Evolutionary conservation across 2,329 filamentous ascomycete genomes (phyloP).

Genomic region (Aspergillus clavatus): DNA sequence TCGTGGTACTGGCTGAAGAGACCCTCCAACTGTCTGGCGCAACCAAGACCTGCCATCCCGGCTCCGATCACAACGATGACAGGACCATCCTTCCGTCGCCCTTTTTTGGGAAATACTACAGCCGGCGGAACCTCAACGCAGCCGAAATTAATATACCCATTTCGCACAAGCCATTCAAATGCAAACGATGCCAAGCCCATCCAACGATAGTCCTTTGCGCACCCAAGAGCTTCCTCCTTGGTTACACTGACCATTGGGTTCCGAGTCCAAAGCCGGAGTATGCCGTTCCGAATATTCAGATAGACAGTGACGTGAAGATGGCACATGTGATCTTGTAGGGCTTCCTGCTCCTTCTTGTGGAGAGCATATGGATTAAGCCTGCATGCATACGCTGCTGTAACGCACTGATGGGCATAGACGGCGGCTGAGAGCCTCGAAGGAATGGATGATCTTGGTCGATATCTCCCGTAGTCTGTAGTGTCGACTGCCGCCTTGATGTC

Average conservation of each 20-base stretch:
- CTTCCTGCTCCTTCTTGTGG: conserved; percentile 75
- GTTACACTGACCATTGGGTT: conserved; percentile 80
- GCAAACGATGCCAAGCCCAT: conserved; percentile 84
- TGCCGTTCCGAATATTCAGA: conserved; percentile 91
- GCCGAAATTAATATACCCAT: conserved; percentile 95
- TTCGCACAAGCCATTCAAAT: conserved; percentile 85
- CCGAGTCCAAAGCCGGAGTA: conserved; percentile 80
- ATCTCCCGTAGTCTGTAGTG: conserved; percentile 42
- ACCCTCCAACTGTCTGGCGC: conserved; percentile 85
- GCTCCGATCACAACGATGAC: conserved; percentile 85
- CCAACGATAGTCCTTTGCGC: conserved; percentile 80
- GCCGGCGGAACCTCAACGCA: conserved; percentile 67
- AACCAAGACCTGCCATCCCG: conserved; percentile 88
- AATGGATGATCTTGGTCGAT: conserved; percentile 76
- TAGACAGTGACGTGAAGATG: conserved; percentile 90
- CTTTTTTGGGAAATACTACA: conserved; percentile 36
- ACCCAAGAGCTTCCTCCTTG: conserved; percentile 81
- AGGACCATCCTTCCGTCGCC: conserved; percentile 51
- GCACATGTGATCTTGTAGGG: conserved; percentile 77
- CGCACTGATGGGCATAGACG: conserved; percentile 87
- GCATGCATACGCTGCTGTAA: conserved; percentile 82
- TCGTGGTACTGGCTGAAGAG: conserved; percentile 75
- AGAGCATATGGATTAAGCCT: conserved; percentile 84
- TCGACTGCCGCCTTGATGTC: conserved; percentile 21
- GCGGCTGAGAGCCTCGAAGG: conserved; percentile 65